Evolutionary conservation across 768 basidiomycete species (phyloP), one percentile per base, ranked within the genome.

Genomic region (Auricularia heimuer): DNA sequence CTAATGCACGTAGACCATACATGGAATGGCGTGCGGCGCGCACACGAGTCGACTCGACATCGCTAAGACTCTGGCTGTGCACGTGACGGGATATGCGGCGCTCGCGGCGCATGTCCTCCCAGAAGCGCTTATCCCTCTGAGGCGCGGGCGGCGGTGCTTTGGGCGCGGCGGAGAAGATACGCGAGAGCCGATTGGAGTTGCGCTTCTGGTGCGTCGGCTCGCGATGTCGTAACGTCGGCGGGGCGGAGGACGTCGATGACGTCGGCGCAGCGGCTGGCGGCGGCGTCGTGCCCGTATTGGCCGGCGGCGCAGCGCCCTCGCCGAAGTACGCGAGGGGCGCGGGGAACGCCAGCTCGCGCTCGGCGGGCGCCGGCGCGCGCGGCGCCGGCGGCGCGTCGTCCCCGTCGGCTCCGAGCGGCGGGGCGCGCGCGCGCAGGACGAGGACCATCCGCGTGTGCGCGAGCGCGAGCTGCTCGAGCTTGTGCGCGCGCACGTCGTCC

Each of bases 361-460:
- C 51, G 51, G 18, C 51, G 10, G 51, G 51, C 51, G 51, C 29
- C 10, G n/a, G 10, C 10, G 51, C 51, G 51, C n/a, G 29, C 16
- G 51, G 51, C 29, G 29, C n/a, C 7, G 51, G 18, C 29, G 42
- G 61, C 21, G 47, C 34, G 62, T 62, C 64, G 51, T 67, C 66
- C 29, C 11, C 37, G 61, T 62, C 64, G 37, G 35, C 35, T 44
- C 6, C 34, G 39, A 18, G 54, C 18, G 64, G 64, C 24, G 66
- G 66, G 29, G 66, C 66, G 37, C 64, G 75, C 1, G 88, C 83
- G 68, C 92, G 90, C 3, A 92, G 75, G 18, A 90, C 77, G 18
- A 92, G 81, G 24, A n/a, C n/a, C n/a, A n/a, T n/a, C n/a, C n/a
- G n/a, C n/a, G n/a, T 88, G 70, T 92, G 89, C 2, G 86, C 82